A percentile compares a stretch with the other conserved stretches of the same genome.
These are phyloP conservation scores for Colletotrichum tabaci DNA, from an alignment of 2,329 filamentous ascomycete genomes.

Conservation along the genomic window DNA sequence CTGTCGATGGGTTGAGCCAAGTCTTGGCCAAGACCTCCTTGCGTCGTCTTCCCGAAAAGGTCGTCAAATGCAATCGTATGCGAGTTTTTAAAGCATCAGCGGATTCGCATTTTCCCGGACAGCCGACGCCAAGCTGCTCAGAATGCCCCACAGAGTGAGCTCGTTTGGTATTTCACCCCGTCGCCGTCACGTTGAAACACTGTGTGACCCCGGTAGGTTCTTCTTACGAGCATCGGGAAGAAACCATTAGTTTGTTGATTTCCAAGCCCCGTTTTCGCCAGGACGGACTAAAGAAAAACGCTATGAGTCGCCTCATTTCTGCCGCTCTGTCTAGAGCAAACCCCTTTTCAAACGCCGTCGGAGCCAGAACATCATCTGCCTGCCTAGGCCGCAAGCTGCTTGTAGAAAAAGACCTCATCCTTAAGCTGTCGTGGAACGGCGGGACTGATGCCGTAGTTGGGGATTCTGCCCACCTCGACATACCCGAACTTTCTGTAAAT, in stretches of 20 bases:
- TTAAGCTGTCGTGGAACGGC: slow-evolving; percentile 59
- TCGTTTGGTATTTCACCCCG: background rate
- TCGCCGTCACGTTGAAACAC: background rate
- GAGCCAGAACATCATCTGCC: background rate
- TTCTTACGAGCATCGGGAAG: background rate
- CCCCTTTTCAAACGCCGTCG: slow-evolving; percentile 17
- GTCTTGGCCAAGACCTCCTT: background rate
- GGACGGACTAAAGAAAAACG: background rate
- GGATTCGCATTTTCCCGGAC: background rate
- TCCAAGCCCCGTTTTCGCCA: slow-evolving; percentile 12
- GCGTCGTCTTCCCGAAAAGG: background rate
- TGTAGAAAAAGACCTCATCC: slow-evolving; percentile 72
- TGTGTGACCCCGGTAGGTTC: background rate
- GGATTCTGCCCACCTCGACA: slow-evolving; percentile 67
- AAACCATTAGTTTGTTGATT: slow-evolving; percentile 5
- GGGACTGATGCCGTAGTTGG: slow-evolving; percentile 66
- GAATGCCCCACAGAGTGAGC: background rate
- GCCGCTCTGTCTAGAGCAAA: slow-evolving; percentile 23
- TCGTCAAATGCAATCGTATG: background rate
- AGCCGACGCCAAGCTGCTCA: background rate
- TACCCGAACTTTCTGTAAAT: slow-evolving; percentile 72
- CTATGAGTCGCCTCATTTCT: slow-evolving; percentile 27
- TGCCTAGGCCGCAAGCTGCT: slow-evolving; percentile 58
- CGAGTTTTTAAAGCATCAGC: background rate
- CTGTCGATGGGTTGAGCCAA: slow-evolving; percentile 14